Conservation (phyloP, 2,329 filamentous ascomycete genomes). For the Aotearoamyces nothofagi region DNA sequence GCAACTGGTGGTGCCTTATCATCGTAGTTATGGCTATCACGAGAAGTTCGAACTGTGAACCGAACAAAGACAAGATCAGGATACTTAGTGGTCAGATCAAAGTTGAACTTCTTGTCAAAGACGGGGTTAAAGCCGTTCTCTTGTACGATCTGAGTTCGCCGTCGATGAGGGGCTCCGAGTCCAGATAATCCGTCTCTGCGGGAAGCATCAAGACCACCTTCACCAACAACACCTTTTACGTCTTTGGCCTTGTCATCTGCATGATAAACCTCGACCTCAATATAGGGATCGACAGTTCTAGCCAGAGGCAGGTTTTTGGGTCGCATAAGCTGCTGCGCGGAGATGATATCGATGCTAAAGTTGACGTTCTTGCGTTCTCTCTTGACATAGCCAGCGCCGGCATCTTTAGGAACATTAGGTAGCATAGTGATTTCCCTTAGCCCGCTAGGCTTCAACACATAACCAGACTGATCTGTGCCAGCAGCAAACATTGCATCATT, state of each 20-base stretch:
- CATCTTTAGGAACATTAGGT: slow-evolving; percentile 32
- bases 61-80: slow-evolving; percentile 87
- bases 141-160: slow-evolving; percentile 64
- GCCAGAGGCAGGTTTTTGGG: slow-evolving; percentile 57
- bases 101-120: slow-evolving; percentile 66
- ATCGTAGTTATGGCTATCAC: slow-evolving; percentile 56
- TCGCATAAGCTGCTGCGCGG: slow-evolving; percentile 85
- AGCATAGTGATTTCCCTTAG: slow-evolving; percentile 57
- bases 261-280: slow-evolving; percentile 89
- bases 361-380: slow-evolving; percentile 68
- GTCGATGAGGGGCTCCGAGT: slow-evolving; percentile 57
- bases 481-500: slow-evolving; percentile 97
- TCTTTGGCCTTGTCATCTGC: slow-evolving; percentile 90
- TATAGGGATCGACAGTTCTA: slow-evolving; percentile 75
- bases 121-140: slow-evolving; percentile 90
- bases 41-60: slow-evolving; percentile 80
- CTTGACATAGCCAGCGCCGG: slow-evolving; percentile 39
- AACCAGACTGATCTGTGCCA: slow-evolving; percentile 73
- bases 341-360: slow-evolving; percentile 80
- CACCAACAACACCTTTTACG: slow-evolving; percentile 52
- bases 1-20: slow-evolving; percentile 54
- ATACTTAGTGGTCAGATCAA: slow-evolving; percentile 83
- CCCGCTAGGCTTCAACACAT: slow-evolving; percentile 83
- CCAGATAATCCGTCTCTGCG: slow-evolving; percentile 48
- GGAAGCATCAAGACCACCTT: slow-evolving; percentile 50